These are phyloP conservation scores for Ulvella scutata DNA, from an alignment of 139 green algal genomes.

Conservation along the genomic window DNA sequence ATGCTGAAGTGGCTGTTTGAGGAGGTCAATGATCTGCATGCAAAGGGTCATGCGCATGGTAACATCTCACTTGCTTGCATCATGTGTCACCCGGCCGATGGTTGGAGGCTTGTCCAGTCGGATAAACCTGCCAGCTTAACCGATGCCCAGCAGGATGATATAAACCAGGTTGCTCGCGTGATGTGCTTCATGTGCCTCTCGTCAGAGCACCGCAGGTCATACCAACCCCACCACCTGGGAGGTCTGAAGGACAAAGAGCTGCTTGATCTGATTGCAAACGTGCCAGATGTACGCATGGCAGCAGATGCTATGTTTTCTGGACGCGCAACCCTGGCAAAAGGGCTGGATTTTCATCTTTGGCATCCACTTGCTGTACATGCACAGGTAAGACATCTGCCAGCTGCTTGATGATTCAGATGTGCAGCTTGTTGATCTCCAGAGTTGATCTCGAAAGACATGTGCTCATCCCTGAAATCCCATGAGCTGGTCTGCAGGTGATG, in stretches of 20 bases:
- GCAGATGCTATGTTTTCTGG: conserved; percentile 1
- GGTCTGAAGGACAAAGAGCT: background rate
- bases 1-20: background rate
- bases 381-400: background rate
- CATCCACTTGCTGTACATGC: background rate
- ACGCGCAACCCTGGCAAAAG: background rate
- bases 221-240: background rate
- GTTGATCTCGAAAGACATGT: background rate
- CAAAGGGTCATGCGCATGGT: background rate
- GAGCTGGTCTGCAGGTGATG: background rate
- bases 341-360: background rate
- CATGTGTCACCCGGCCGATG: background rate
- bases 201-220: background rate
- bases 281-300: background rate
- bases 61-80: background rate
- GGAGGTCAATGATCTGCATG: background rate
- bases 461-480: background rate
- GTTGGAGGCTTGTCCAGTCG: background rate
- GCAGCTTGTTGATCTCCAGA: background rate
- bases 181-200: conserved; percentile 3
- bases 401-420: background rate
- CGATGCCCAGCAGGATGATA: background rate
- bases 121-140: background rate
- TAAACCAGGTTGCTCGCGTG: background rate
- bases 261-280: background rate